Conservation (phyloP, 352 stramenopile species). For the Globisporangium radiosum region DNA sequence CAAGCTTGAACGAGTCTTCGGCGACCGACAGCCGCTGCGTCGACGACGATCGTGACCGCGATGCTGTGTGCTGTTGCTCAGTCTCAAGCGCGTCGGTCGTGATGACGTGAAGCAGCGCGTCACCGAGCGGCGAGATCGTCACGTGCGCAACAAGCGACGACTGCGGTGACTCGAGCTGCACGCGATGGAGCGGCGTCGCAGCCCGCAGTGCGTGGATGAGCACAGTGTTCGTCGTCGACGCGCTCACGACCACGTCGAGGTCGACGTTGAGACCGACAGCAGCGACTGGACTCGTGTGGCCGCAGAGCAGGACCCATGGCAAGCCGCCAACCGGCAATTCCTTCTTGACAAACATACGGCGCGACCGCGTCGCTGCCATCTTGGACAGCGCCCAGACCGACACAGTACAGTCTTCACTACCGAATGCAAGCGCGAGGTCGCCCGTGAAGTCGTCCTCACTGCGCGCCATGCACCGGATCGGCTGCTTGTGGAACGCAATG, state of each 20-base stretch:
- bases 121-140: slow-evolving; percentile 65
- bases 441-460: slow-evolving; percentile 84
- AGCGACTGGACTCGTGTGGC: slow-evolving; percentile 74
- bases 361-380: slow-evolving; percentile 62
- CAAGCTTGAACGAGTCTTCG: slow-evolving; percentile 8
- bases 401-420: slow-evolving; percentile 81
- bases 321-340: slow-evolving; percentile 71
- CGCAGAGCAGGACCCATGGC: slow-evolving; percentile 73
- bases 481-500: slow-evolving; percentile 86
- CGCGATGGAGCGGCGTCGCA: slow-evolving; percentile 63
- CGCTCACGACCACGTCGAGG: slow-evolving; percentile 76
- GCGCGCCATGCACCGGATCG: slow-evolving; percentile 79
- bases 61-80: neutral
- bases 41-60: slow-evolving; percentile 4
- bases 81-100: slow-evolving; percentile 32
- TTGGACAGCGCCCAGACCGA: slow-evolving; percentile 85
- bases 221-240: slow-evolving; percentile 67
- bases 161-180: slow-evolving; percentile 49
- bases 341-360: slow-evolving; percentile 83
- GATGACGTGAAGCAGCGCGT: slow-evolving; percentile 69
- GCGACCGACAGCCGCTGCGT: slow-evolving; percentile 10
- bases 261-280: slow-evolving; percentile 76
- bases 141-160: slow-evolving; percentile 57
- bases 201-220: slow-evolving; percentile 72
- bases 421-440: slow-evolving; percentile 76